These are phyloP conservation scores for Talaromyces albobiverticillius DNA, from an alignment of 2,329 filamentous ascomycete genomes.

Conservation along the genomic window DNA sequence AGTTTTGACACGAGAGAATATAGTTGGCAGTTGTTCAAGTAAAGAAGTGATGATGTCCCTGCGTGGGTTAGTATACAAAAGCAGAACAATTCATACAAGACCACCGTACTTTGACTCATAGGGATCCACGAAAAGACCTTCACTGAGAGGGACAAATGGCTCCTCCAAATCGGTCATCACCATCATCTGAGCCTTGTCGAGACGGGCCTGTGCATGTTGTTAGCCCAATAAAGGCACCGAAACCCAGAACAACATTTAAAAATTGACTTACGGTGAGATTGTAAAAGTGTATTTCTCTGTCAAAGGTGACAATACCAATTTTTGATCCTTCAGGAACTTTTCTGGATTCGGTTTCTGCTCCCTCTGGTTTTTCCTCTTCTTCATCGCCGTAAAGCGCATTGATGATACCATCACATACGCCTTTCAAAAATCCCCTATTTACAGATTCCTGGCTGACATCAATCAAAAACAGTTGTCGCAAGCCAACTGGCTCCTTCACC, in stretches of 20 bases:
- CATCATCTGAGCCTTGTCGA: conserved; percentile 93
- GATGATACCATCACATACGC: conserved; percentile 85
- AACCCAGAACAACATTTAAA: conserved; percentile 5
- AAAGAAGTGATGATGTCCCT: conserved; percentile 79
- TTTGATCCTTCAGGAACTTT: conserved; percentile 74
- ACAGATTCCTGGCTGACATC: conserved; percentile 90
- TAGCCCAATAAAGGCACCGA: conserved; percentile 21
- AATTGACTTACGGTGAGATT: conserved; percentile 79
- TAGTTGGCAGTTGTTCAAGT: conserved; percentile 74
- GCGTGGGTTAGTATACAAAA: conserved; percentile 1
- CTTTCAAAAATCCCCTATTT: conserved; percentile 85
- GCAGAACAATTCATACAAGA: not conserved
- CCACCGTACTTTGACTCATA: conserved; percentile 70
- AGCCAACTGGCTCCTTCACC: conserved; percentile 85
- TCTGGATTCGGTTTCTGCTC: conserved; percentile 48
- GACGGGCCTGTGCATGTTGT: conserved; percentile 53
- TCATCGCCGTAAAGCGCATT: conserved; percentile 75
- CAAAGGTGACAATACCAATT: conserved; percentile 92
- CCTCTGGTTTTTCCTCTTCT: conserved; percentile 47
- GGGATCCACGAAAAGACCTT: conserved; percentile 92
- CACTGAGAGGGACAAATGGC: conserved; percentile 86
- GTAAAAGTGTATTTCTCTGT: conserved; percentile 97
- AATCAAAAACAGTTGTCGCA: conserved; percentile 87
- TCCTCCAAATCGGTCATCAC: conserved; percentile 98
- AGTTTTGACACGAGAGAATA: conserved; percentile 86